These are phyloP conservation scores for Schizochytrium sp. DNA, from an alignment of 108 stramenopile species.

Conservation along the genomic window DNA sequence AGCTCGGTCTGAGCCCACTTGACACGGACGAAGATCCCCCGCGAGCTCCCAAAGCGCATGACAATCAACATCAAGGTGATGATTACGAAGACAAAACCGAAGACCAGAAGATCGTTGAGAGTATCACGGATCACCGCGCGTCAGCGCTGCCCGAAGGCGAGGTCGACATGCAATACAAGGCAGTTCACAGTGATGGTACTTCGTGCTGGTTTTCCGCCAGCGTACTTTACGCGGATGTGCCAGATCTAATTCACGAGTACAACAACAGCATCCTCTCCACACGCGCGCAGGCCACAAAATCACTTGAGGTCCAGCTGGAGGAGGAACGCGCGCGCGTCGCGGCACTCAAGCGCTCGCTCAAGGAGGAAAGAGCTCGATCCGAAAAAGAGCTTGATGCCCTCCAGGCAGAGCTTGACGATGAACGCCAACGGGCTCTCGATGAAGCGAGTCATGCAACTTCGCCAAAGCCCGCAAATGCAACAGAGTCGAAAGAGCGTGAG, in stretches of 20 bases:
- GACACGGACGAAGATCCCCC: background rate
- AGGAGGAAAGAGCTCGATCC: background rate
- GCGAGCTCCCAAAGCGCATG: background rate
- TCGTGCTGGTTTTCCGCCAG: background rate
- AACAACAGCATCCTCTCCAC: background rate
- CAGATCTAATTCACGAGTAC: slow-evolving; percentile 1
- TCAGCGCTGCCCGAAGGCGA: background rate
- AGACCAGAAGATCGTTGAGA: background rate
- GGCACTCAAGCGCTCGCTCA: background rate
- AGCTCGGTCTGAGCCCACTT: background rate
- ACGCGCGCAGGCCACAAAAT: background rate
- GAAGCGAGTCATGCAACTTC: background rate
- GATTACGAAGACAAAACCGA: background rate
- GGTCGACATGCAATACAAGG: background rate
- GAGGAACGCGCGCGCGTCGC: background rate
- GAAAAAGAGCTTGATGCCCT: background rate
- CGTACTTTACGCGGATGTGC: background rate
- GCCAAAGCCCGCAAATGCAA: too few relatives aligned
- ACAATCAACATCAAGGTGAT: background rate
- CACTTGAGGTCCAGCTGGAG: background rate
- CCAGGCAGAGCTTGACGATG: background rate
- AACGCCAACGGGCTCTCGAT: background rate
- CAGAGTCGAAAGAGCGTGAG: background rate
- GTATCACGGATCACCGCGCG: background rate
- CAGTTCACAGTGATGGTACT: background rate